Conservation (phyloP, 2,329 filamentous ascomycete genomes). For the Grosmannia clavigera region DNA sequence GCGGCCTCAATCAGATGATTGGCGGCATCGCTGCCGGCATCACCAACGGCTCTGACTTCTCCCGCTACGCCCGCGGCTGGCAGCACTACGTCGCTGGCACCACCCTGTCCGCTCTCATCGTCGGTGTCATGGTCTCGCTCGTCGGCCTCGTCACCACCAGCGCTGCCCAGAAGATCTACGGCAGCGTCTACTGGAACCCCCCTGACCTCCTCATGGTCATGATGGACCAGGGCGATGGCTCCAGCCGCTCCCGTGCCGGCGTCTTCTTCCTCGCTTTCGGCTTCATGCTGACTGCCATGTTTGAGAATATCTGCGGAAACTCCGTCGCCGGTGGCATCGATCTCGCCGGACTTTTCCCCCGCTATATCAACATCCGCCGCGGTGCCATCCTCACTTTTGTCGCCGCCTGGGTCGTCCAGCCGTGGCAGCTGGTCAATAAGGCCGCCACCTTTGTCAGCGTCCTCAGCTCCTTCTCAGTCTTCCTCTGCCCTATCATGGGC, state of each 20-base stretch:
- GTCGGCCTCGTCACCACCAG: constrained; percentile 24
- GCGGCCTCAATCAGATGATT: constrained; percentile 27
- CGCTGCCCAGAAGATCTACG: constrained; percentile 18
- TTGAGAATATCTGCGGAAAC: constrained; percentile 33
- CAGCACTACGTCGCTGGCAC: constrained; percentile 20
- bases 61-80: constrained; percentile 26
- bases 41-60: constrained; percentile 32
- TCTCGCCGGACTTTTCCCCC: constrained; percentile 36
- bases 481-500: constrained; percentile 10
- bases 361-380: constrained; percentile 42
- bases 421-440: constrained; percentile 36
- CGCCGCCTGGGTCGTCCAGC: constrained; percentile 31
- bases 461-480: constrained; percentile 25
- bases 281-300: constrained; percentile 31
- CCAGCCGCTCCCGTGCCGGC: constrained; percentile 23
- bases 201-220: constrained; percentile 26
- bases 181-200: constrained; percentile 28
- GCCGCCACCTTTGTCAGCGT: constrained; percentile 34
- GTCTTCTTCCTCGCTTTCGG: constrained; percentile 33
- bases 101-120: constrained; percentile 28
- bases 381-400: constrained; percentile 36
- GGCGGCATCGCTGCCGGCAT: constrained; percentile 31
- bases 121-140: constrained; percentile 25
- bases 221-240: constrained; percentile 19
- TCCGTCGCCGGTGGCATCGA: constrained; percentile 41